A percentile compares a stretch with the other conserved stretches of the same genome.
Conservation (phyloP, 1,284 basidiomycete species). For the Papiliotrema terrestris region DNA sequence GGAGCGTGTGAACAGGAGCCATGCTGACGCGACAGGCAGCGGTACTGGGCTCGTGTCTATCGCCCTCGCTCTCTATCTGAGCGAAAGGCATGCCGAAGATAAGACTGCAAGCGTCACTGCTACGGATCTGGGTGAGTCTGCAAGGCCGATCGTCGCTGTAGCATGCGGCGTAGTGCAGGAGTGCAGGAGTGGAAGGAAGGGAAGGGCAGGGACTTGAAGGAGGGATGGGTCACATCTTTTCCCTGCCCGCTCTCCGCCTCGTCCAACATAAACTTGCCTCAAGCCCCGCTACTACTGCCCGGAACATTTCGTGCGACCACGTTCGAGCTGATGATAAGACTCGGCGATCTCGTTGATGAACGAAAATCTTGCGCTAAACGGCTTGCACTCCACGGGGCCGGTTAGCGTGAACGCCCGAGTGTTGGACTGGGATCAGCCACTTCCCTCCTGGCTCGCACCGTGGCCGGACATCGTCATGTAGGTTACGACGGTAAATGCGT, state of each 20-base stretch:
- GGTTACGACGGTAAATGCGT: conserved; percentile 7
- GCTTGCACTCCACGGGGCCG: conserved; percentile 4
- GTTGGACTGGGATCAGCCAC: conserved; percentile 69
- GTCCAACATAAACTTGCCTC: too few relatives aligned
- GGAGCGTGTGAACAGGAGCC: background rate
- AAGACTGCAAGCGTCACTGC: conserved; percentile 31
- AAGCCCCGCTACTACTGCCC: too few relatives aligned
- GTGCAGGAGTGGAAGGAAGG: too few relatives aligned
- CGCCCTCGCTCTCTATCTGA: conserved; percentile 57
- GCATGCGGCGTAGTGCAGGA: background rate
- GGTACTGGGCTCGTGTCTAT: conserved; percentile 77
- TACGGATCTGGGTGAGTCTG: conserved; percentile 68
- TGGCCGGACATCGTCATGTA: conserved; percentile 41
- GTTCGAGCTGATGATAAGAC: conserved; percentile 50
- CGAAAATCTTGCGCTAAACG: conserved; percentile 63
- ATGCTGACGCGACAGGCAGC: conserved; percentile 56
- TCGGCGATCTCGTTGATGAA: conserved; percentile 74
- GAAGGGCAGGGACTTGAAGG: too few relatives aligned
- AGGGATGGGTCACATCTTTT: too few relatives aligned
- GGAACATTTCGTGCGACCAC: too few relatives aligned
- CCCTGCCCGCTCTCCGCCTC: too few relatives aligned
- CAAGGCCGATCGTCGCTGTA: background rate
- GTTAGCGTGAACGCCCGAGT: conserved; percentile 49
- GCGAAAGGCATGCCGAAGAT: background rate
- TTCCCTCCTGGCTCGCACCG: conserved; percentile 53